These are phyloP conservation scores for Anthostomella pinea DNA, from an alignment of 2,329 filamentous ascomycete genomes.

Conservation along the genomic window DNA sequence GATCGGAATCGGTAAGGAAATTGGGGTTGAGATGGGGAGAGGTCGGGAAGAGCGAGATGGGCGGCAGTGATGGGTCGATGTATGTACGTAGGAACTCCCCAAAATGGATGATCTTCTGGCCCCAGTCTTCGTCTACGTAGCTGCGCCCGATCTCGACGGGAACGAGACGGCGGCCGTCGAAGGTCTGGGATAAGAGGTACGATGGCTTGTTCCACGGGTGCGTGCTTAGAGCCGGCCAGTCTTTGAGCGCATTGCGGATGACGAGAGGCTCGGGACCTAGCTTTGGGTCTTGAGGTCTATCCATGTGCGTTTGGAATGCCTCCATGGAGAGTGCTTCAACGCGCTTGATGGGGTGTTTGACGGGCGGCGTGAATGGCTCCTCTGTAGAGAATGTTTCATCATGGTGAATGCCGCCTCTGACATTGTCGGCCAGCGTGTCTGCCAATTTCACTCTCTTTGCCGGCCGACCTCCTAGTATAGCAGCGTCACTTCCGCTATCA, in stretches of 20 bases:
- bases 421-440: neutral
- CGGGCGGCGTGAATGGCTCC: conserved; percentile 41
- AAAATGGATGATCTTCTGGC: conserved; percentile 77
- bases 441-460: conserved; percentile 18
- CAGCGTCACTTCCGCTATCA: neutral
- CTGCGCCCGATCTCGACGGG: conserved; percentile 83
- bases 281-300: conserved; percentile 35
- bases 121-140: conserved; percentile 84
- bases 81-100: conserved; percentile 64
- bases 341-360: conserved; percentile 41
- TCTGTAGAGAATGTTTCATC: conserved; percentile 29
- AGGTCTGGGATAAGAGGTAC: conserved; percentile 73
- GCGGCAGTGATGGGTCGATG: conserved; percentile 41
- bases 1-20: too few species aligned
- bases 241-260: conserved; percentile 60
- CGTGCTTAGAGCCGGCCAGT: conserved; percentile 75
- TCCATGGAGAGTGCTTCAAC: conserved; percentile 50
- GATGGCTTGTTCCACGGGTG: conserved; percentile 68
- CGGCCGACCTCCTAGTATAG: conserved; percentile 4
- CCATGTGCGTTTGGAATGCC: conserved; percentile 61
- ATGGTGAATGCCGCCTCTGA: too few species aligned
- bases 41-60: neutral
- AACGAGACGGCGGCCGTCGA: conserved; percentile 74
- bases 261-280: conserved; percentile 60
- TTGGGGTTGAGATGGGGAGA: neutral